Evolutionary conservation across 2,329 filamentous ascomycete species (phyloP).

Genomic region (Neocatenulostroma microsporum): DNA sequence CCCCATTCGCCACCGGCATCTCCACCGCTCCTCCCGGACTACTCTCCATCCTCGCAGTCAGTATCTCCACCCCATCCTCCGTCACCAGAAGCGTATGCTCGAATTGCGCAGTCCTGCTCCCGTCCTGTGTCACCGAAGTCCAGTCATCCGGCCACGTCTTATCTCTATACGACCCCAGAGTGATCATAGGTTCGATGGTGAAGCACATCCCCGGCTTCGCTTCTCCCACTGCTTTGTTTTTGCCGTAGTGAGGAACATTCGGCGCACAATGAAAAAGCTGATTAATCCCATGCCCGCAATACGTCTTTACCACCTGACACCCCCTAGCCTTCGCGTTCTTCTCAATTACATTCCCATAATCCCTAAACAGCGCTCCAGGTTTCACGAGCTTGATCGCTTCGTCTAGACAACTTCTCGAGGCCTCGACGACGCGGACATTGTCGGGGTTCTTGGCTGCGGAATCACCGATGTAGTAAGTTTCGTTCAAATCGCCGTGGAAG

Average conservation of each 20-base stretch:
- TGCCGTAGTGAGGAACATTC: constrained; percentile 93
- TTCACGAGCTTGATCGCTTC: constrained; percentile 86
- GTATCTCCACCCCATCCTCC: constrained; percentile 69
- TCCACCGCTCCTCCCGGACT: constrained; percentile 59
- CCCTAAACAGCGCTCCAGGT: constrained; percentile 83
- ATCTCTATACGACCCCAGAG: constrained; percentile 80
- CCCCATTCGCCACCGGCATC: constrained; percentile 16
- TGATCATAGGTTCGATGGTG: constrained; percentile 98
- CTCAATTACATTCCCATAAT: constrained; percentile 91
- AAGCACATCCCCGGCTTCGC: constrained; percentile 98
- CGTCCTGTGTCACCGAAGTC: constrained; percentile 91
- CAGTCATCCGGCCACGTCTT: constrained; percentile 98
- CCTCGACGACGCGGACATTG: constrained; percentile 81
- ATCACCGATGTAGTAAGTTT: constrained; percentile 96
- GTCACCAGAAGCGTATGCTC: constrained; percentile 81
- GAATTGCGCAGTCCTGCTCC: constrained; percentile 85
- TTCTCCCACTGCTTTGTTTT: constrained; percentile 93
- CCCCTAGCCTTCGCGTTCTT: constrained; percentile 79
- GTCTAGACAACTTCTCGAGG: constrained; percentile 81
- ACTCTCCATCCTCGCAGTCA: constrained; percentile 64
- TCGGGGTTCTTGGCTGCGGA: constrained; percentile 77
- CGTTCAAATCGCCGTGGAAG: constrained; percentile 94
- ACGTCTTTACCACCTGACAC: constrained; percentile 89
- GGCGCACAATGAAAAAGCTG: constrained; percentile 87
- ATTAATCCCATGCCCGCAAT: constrained; percentile 94